A percentile compares a stretch with the other conserved stretches of the same genome.
Conservation (phyloP, 345 rosid species). For the Excoecaria cochinchinensis region DNA sequence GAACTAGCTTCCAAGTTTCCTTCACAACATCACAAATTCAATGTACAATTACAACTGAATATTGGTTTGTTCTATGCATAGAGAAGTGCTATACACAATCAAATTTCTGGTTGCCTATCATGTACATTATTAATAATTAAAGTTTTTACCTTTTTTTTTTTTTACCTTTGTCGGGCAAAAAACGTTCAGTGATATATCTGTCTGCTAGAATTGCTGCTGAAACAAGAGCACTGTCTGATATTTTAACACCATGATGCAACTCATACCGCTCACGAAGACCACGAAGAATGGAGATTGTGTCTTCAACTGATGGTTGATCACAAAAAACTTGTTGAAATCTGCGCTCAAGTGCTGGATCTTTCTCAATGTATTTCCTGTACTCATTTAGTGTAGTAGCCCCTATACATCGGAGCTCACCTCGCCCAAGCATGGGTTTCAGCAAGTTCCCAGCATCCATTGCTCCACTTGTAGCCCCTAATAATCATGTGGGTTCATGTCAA, state of each 20-base stretch:
- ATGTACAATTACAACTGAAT: too few relatives aligned
- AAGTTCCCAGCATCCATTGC: constrained; percentile 97
- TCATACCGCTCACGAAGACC: constrained; percentile 85
- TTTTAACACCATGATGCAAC: constrained; percentile 88
- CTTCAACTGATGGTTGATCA: constrained; percentile 91
- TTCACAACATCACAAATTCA: too few relatives aligned
- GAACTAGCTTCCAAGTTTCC: too few relatives aligned
- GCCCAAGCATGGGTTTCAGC: constrained; percentile 90
- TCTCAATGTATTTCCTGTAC: constrained; percentile 86
- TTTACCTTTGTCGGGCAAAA: constrained; percentile 94
- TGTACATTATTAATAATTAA: background rate
- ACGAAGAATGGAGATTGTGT: constrained; percentile 87
- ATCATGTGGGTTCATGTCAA: constrained; percentile 2
- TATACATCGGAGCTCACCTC: constrained; percentile 85
- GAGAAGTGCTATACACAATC: too few relatives aligned
- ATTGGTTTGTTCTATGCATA: too few relatives aligned
- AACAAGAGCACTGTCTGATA: constrained; percentile 90
- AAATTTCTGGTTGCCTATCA: background rate
- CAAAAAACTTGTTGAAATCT: constrained; percentile 96
- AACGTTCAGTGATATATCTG: constrained; percentile 84
- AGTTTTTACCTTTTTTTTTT: background rate
- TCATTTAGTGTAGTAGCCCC: constrained; percentile 92
- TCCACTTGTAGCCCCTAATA: constrained; percentile 65
- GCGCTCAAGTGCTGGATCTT: constrained; percentile 87
- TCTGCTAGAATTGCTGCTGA: constrained; percentile 85